Evolutionary conservation across 2,329 filamentous ascomycete species (phyloP).

Genomic region (Plectosphaerella sp.): DNA sequence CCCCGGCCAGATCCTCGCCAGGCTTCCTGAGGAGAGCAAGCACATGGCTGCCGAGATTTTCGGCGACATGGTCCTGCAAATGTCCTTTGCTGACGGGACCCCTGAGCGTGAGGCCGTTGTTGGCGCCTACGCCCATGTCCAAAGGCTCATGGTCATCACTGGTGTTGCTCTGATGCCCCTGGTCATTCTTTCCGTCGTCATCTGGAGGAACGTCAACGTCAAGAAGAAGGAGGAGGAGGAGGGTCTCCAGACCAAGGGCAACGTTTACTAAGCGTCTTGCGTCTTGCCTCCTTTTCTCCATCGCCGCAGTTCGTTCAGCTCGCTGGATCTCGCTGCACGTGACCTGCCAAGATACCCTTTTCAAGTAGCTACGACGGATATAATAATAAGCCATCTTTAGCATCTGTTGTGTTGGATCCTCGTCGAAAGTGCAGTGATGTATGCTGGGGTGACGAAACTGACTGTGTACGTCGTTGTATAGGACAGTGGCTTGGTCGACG

Average conservation of each 20-base stretch:
- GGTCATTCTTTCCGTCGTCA: slow-evolving; percentile 24
- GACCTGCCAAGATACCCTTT: too few relatives aligned
- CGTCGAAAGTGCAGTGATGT: too few relatives aligned
- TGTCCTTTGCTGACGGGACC: slow-evolving; percentile 41
- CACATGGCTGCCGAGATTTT: slow-evolving; percentile 31
- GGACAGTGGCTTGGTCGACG: too few relatives aligned
- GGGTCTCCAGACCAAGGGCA: slow-evolving; percentile 28
- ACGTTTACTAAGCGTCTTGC: slow-evolving; percentile 20
- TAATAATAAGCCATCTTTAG: too few relatives aligned
- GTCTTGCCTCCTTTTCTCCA: too few relatives aligned
- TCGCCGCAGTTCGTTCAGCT: too few relatives aligned
- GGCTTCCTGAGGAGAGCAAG: slow-evolving; percentile 38
- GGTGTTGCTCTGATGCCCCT: slow-evolving; percentile 31
- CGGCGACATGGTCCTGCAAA: slow-evolving; percentile 45
- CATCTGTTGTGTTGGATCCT: too few relatives aligned
- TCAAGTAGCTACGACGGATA: too few relatives aligned
- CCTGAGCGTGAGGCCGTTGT: slow-evolving; percentile 52
- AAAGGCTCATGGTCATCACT: slow-evolving; percentile 34
- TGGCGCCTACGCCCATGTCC: slow-evolving; percentile 43
- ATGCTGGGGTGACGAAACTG: too few relatives aligned
- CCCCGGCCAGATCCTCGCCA: slow-evolving; percentile 33
- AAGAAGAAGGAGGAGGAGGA: slow-evolving; percentile 29
- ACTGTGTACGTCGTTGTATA: too few relatives aligned
- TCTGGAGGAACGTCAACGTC: slow-evolving; percentile 36
- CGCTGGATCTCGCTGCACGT: too few relatives aligned